Evolutionary conservation across 2,329 filamentous ascomycete genomes (phyloP), one percentile per base, ranked within the genome.

Genomic region (Xylariaceae sp.): DNA sequence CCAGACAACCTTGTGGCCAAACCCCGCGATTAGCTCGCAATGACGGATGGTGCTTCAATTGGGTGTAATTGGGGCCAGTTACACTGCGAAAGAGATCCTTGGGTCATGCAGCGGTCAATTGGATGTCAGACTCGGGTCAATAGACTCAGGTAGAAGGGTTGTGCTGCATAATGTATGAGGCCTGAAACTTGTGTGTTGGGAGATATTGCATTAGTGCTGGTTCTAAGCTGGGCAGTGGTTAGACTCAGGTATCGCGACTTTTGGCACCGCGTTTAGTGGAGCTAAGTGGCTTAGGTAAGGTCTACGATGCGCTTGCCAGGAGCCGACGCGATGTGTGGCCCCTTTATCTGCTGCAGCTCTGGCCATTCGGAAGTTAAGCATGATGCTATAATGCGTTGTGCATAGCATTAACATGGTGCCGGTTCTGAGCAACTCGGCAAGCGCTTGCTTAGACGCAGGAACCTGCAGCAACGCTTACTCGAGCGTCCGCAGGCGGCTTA

Each of bases 31-130:
- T 31, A 52, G 47, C 50, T 54, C 49, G 52, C 38, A 40, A 22
- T 17, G 36, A 22, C 31, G 34, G 42, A 49, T 51, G 36, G 40
- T 40, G 43, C 47, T 44, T 41, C 43, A 50, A 48, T 48, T 45
- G 42, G 41, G n/a, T 44, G 38, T 33, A 41, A 5, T 19, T 41
- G 18, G 43, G 48, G 45, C 45, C 38, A 38, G 53, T 48, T 45
- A 31, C 18, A 36, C 6, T 14, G 22, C 17, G 47, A 52, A 50
- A 41, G 56, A 54, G 42, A 7, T 16, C 28, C 44, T 13, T 39
- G 51, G 36, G 5, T 16, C 45, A 57, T 53, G 38, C 41, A 45
- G 45, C 45, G 53, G 22, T 50, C 48, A 56, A 60, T 60, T 60
- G 56, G 58, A 51, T 55, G 38, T 51, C 16, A 46, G 39, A 17